Base-by-base conservation (phyloP, 2,329 filamentous ascomycete species). In the Lithohypha guttulata region DNA sequence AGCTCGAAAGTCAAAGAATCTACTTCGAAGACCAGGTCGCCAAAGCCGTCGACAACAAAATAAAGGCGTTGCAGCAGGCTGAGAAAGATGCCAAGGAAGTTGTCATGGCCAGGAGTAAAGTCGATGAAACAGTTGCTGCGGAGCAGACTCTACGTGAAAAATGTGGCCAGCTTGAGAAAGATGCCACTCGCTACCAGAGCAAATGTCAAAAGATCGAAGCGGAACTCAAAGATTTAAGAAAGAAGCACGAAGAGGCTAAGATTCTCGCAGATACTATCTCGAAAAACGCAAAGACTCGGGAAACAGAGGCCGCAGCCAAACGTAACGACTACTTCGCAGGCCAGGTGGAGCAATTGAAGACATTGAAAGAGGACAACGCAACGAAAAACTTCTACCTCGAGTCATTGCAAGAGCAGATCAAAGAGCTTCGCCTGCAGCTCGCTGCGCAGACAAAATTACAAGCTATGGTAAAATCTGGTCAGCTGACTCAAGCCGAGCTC, bases 1-100 rank as follows among this genome's bases (percentile, higher is more conserved):
- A 98, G 55, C 75, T 98, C 2, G 91, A 96, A 57, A 86, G 81
- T 29, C 91, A 98, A 58, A 76, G 91, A 7, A 71, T 83, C 1
- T 98, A 96, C 61, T 98, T 93, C 51, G 89, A 96, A 58, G 89
- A 93, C 51, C 77, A 93, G 58, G 73, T 98, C 37, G 81, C 79
- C 53, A 85, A 93, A 47, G 84, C 85, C 0, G 86, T 81, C 0
- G 84, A 93, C 59, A 96, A 96, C 63, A 87, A 87, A 0, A 73
- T 79, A 1, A 76, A 81, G 53, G 84, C 87, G 0, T 70, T 75
- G 0, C 68, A 75, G 0, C 69, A 74, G 0, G 63, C 64, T 6
- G 63, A 63, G 74, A 80, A 23, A 77, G 86, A 58, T 27, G 29
- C 73, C 0, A 65, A 75, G 0, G 67, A 73, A 0, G 84, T 82